A percentile compares a stretch with the other conserved stretches of the same genome.
These are phyloP conservation scores for Xylaria sp. DNA, from an alignment of 2,329 filamentous ascomycete genomes.

Conservation along the genomic window DNA sequence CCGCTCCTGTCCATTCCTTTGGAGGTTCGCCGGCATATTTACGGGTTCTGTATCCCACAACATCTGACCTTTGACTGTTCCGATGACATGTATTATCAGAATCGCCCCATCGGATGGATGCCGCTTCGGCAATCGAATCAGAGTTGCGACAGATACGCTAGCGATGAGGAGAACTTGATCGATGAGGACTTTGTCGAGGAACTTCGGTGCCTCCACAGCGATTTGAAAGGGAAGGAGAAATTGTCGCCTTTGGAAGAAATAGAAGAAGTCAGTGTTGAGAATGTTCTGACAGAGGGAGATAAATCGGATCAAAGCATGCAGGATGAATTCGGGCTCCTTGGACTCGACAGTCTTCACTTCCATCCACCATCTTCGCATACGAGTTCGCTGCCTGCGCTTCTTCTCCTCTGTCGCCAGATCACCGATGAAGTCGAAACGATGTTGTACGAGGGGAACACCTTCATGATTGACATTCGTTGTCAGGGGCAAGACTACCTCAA, in stretches of 20 bases:
- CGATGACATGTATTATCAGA: slow-evolving; percentile 29
- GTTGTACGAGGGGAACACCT: slow-evolving; percentile 26
- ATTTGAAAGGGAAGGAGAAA: slow-evolving; percentile 13
- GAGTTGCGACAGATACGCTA: slow-evolving; percentile 8
- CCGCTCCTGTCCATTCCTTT: slow-evolving; percentile 17
- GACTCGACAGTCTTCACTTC: neutral
- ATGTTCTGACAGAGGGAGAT: neutral
- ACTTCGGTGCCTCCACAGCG: neutral
- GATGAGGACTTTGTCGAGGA: neutral
- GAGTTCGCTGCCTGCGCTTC: slow-evolving; percentile 24
- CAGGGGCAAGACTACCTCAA: slow-evolving; percentile 9
- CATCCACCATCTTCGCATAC: neutral
- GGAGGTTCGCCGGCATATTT: slow-evolving; percentile 26
- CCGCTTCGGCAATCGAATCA: slow-evolving; percentile 20
- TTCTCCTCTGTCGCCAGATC: slow-evolving; percentile 30
- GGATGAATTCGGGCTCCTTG: neutral
- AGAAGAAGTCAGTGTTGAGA: slow-evolving; percentile 2
- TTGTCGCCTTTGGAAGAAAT: slow-evolving; percentile 1
- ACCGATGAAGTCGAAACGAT: slow-evolving; percentile 27
- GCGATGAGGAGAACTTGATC: neutral
- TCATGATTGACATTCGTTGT: slow-evolving; percentile 17
- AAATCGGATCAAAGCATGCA: neutral
- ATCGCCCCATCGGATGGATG: slow-evolving; percentile 20
- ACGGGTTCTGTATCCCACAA: slow-evolving; percentile 28
- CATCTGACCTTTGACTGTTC: slow-evolving; percentile 21